These are phyloP conservation scores for Colletotrichum costaricense DNA, from an alignment of 2,329 filamentous ascomycete genomes.

Conservation along the genomic window DNA sequence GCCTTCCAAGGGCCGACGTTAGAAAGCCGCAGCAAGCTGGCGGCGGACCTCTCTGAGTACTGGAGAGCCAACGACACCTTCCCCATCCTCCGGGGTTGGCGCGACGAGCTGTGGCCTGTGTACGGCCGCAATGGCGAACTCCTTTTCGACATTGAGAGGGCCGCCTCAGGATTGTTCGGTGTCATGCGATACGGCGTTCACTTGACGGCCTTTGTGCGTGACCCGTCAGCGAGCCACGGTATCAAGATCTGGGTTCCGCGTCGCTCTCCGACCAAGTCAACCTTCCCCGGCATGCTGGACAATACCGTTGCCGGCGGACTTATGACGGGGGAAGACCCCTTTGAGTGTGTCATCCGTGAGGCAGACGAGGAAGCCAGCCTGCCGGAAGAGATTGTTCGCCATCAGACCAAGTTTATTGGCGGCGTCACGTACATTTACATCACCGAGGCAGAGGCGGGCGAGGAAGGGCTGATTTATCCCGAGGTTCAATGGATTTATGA, in stretches of 20 bases:
- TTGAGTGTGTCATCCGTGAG: conserved; percentile 87
- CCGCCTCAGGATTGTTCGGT: conserved; percentile 79
- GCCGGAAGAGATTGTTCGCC: conserved; percentile 74
- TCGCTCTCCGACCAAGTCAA: conserved; percentile 81
- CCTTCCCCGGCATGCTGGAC: conserved; percentile 92
- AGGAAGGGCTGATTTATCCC: conserved; percentile 85
- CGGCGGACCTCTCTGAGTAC: conserved; percentile 68
- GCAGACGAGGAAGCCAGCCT: conserved; percentile 90
- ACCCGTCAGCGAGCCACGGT: conserved; percentile 55
- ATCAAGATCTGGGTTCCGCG: conserved; percentile 88
- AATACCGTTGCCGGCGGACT: conserved; percentile 92
- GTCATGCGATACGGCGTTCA: conserved; percentile 84
- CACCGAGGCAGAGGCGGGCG: conserved; percentile 81
- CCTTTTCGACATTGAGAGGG: conserved; percentile 82
- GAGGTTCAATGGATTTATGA: conserved; percentile 95
- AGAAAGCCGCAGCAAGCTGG: conserved; percentile 68
- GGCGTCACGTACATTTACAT: conserved; percentile 88
- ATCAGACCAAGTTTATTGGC: conserved; percentile 68
- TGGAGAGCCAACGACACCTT: conserved; percentile 81
- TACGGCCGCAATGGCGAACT: conserved; percentile 73
- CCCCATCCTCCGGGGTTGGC: conserved; percentile 80
- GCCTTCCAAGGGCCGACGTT: conserved; percentile 71
- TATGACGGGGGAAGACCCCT: conserved; percentile 81
- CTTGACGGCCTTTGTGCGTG: conserved; percentile 77
- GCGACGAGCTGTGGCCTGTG: conserved; percentile 83